phyloP scores from a whole-genome alignment of 352 stramenopile genomes.

The Phytophthora megakarya region DNA sequence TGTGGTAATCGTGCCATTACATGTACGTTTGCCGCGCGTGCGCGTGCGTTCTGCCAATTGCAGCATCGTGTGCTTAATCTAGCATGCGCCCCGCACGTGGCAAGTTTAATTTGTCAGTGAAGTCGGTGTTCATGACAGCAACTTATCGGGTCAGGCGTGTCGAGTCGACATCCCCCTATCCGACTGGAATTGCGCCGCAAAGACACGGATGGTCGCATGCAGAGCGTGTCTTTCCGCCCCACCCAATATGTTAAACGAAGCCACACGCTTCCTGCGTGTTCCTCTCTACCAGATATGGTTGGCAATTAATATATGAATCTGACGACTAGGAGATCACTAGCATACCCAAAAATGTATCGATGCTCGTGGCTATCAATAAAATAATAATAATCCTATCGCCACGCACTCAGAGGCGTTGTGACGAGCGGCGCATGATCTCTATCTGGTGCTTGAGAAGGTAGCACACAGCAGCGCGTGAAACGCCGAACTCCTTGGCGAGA shows the following conservation, averaged over 20 bases:
- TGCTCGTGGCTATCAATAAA: conserved; percentile 31
- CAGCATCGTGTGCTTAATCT: background rate
- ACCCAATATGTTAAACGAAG: conserved; percentile 20
- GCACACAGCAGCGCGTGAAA: conserved; percentile 65
- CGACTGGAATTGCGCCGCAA: conserved; percentile 10
- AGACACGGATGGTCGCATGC: conserved; percentile 19
- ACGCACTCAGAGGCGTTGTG: conserved; percentile 39
- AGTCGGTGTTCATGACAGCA: too few species aligned
- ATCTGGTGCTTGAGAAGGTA: conserved; percentile 70
- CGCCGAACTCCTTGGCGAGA: conserved; percentile 68
- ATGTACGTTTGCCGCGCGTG: too few species aligned
- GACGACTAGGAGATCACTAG: background rate
- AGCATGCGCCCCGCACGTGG: background rate
- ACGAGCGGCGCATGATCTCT: conserved; percentile 60
- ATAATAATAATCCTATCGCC: conserved; percentile 37
- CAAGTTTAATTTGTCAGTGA: background rate
- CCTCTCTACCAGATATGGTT: too few species aligned
- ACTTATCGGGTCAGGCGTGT: background rate
- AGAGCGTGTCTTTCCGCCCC: conserved; percentile 26
- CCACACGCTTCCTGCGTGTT: background rate
- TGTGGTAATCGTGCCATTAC: too few species aligned
- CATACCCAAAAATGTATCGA: conserved; percentile 36
- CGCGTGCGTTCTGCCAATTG: conserved; percentile 5
- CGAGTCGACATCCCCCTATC: conserved; percentile 2
- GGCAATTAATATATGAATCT: too few species aligned